Percentiles rank a stretch among this genome's conserved stretches.
Conservation (phyloP, 148 eudicot species). For the Fagopyrum esculentum region DNA sequence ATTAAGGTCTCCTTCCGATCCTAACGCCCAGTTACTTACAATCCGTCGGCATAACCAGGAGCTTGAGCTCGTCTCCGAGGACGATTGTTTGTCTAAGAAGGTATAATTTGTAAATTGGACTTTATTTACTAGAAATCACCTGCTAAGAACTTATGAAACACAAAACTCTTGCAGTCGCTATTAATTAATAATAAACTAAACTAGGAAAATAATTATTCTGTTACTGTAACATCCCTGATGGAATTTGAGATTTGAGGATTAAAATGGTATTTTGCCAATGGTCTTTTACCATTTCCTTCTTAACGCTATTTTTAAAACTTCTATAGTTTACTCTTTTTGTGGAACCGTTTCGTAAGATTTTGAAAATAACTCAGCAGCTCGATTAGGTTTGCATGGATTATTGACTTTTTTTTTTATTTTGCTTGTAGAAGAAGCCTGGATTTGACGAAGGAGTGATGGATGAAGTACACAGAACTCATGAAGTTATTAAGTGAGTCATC, state of each 20-base stretch:
- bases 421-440: conserved; percentile 50
- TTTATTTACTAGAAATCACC: neutral
- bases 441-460: conserved; percentile 61
- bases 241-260: neutral
- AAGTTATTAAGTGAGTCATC: conserved; percentile 71
- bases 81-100: conserved; percentile 54
- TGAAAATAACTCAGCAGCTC: neutral
- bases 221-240: neutral
- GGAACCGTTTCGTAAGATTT: neutral
- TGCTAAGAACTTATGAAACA: too few relatives aligned
- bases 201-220: too few relatives aligned
- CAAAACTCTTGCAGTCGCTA: too few relatives aligned
- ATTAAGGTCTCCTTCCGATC: conserved; percentile 59
- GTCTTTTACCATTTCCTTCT: neutral
- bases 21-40: conserved; percentile 49
- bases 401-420: conserved; percentile 14
- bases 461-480: conserved; percentile 73
- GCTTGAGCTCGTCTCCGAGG: conserved; percentile 59
- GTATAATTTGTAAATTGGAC: conserved; percentile 15
- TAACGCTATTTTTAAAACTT: too few relatives aligned
- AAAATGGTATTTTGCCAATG: neutral
- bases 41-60: conserved; percentile 57
- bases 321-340: neutral
- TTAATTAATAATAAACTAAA: too few relatives aligned
- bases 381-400: neutral